These are phyloP conservation scores for Paramecium pentaurelia DNA, from an alignment of 73 alveolate genomes.

Conservation along the genomic window DNA sequence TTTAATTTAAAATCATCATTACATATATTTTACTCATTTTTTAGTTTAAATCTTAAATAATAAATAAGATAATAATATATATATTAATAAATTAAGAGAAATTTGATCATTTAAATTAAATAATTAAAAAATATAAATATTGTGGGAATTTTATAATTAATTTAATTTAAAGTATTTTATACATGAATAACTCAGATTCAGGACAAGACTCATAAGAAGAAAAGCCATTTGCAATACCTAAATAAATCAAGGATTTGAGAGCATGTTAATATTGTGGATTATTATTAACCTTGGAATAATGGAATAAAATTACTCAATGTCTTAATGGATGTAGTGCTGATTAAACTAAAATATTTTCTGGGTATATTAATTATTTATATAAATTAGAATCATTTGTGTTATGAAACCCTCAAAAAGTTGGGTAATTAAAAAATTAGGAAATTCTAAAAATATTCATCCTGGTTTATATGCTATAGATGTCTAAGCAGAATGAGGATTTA, in stretches of 20 bases:
- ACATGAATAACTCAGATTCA: background rate
- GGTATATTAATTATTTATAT: background rate
- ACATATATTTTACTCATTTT: background rate
- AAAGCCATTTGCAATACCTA: background rate
- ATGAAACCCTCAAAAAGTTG: background rate
- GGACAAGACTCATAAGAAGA: background rate
- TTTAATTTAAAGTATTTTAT: background rate
- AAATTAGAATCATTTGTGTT: background rate
- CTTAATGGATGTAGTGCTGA: background rate
- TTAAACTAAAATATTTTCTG: background rate
- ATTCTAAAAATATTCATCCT: background rate
- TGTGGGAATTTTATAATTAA: background rate
- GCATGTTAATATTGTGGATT: background rate
- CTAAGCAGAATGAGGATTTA: background rate
- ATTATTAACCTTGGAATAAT: background rate
- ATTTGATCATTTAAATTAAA: background rate
- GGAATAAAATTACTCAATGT: background rate
- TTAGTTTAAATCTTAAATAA: background rate
- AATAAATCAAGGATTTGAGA: background rate
- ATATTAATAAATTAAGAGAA: too few relatives aligned
- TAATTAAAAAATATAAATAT: background rate
- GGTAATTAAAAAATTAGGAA: background rate
- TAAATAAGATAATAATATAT: background rate
- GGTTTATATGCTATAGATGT: slow-evolving; percentile 1
- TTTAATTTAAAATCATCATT: background rate